Conservation (phyloP, 495 filamentous ascomycete genomes). For the Talaromyces stipitatus region DNA sequence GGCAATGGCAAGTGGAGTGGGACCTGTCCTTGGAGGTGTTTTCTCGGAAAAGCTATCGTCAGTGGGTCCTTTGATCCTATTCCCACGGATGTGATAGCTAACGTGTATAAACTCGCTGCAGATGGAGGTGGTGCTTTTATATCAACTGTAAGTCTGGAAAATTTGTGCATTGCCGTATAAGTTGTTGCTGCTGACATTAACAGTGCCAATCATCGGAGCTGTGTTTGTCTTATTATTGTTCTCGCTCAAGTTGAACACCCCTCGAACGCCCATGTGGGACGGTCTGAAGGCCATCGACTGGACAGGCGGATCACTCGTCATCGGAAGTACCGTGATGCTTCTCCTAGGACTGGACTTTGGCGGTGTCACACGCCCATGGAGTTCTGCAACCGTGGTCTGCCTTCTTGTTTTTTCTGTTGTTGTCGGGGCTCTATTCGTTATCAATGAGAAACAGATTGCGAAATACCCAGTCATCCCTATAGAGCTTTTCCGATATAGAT, state of each 20-base stretch:
- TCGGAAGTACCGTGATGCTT: constrained; percentile 61
- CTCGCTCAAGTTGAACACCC: constrained; percentile 59
- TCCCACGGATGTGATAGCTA: constrained; percentile 1
- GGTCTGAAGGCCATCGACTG: constrained; percentile 66
- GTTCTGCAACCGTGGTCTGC: constrained; percentile 57
- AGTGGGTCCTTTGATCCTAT: constrained; percentile 10
- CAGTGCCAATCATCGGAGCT: constrained; percentile 53
- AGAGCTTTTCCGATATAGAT: constrained; percentile 47
- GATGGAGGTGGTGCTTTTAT: constrained; percentile 47
- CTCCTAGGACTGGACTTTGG: constrained; percentile 65
- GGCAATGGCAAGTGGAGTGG: constrained; percentile 66
- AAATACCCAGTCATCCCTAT: constrained; percentile 71
- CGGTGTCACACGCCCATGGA: constrained; percentile 59
- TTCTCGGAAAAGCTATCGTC: constrained; percentile 49
- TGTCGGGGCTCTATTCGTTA: constrained; percentile 52
- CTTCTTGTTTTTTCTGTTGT: constrained; percentile 66
- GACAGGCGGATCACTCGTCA: constrained; percentile 51
- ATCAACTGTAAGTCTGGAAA: constrained; percentile 36
- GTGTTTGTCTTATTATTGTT: constrained; percentile 52
- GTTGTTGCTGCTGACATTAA: not conserved
- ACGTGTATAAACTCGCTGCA: constrained; percentile 38
- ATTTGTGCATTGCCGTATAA: not conserved
- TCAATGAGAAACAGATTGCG: constrained; percentile 65
- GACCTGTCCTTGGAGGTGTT: constrained; percentile 70
- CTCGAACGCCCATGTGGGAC: constrained; percentile 51